phyloP scores from a whole-genome alignment of 495 filamentous ascomycete genomes.

The Astrocystis sublimbata region DNA sequence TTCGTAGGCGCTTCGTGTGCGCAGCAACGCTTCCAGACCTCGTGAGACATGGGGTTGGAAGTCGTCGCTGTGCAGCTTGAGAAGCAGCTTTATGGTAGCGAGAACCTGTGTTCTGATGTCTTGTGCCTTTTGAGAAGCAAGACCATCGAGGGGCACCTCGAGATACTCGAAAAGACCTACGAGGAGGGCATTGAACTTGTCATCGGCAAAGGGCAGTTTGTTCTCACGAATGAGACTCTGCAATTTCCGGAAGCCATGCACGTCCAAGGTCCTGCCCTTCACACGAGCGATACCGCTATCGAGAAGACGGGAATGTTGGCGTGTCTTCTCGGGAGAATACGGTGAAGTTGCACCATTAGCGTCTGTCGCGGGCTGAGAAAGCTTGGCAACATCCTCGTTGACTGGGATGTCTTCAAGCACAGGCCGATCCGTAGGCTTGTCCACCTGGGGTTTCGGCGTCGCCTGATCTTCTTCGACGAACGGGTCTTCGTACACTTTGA shows the following conservation, averaged over 20 bases:
- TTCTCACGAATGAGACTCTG: slow-evolving; percentile 77
- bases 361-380: slow-evolving; percentile 30
- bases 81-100: slow-evolving; percentile 74
- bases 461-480: slow-evolving; percentile 50
- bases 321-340: slow-evolving; percentile 50
- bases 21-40: slow-evolving; percentile 66
- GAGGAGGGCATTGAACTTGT: slow-evolving; percentile 73
- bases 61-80: slow-evolving; percentile 63
- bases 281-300: slow-evolving; percentile 77
- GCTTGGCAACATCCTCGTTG: slow-evolving; percentile 53
- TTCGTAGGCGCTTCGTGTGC: slow-evolving; percentile 62
- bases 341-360: slow-evolving; percentile 22
- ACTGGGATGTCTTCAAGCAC: slow-evolving; percentile 54
- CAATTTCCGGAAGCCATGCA: slow-evolving; percentile 84
- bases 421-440: slow-evolving; percentile 36
- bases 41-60: slow-evolving; percentile 66
- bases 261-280: slow-evolving; percentile 69
- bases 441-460: slow-evolving; percentile 37
- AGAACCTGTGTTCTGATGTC: slow-evolving; percentile 85
- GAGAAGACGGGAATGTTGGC: slow-evolving; percentile 60
- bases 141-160: slow-evolving; percentile 51
- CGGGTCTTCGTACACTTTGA: slow-evolving; percentile 64
- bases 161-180: slow-evolving; percentile 74
- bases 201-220: slow-evolving; percentile 54
- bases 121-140: slow-evolving; percentile 56